Evolutionary conservation across 2,329 filamentous ascomycete species (phyloP), one percentile per base, ranked within the genome.

Genomic region (Sclerotinia glacialis): DNA sequence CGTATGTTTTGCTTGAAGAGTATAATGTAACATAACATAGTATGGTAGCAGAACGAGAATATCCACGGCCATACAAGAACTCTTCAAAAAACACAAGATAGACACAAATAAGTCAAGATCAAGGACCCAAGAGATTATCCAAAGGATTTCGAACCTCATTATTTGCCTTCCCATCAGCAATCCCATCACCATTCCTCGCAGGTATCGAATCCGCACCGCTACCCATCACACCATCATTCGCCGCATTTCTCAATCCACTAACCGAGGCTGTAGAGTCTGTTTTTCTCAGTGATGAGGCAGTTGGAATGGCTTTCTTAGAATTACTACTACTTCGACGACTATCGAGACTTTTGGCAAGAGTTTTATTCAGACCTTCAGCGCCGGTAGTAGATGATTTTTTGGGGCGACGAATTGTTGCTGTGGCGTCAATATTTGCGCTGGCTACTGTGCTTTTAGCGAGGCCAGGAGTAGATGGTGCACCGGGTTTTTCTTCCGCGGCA

Each of bases 361-460:
- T 92, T 78, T 89, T 90, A 73, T 89, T 91, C 60, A 91, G 89
- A 31, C 87, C 89, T 70, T 89, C 89, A 67, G 90, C 89, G 67
- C 85, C 86, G 18, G 83, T 80, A 40, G 67, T 80, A 74, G 65
- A 79, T 75, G 69, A 74, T 59, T 76, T 76, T 60, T 77, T 77
- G 11, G 66, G 70, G 9, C 84, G 83, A 3, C 82, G 80, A 72
- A 87, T 85, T 69, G 86, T 93, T 23, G 92, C 95, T 74, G 89
- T 89, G 2, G 92, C 95, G 76, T 95, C 93, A 49, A 97, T 90
- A 64, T 90, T 89, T 70, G 92, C 93, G 49, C 91, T 89, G 16
- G 92, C 92, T 21, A 97, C 93, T 0, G 95, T 98, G 71, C 89
- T 93, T 78, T 96, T 97, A 49, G 91, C 92, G 65, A 97, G 84